A percentile compares a stretch with the other conserved stretches of the same genome.
Conservation (phyloP, 202 grass and related monocot species). For the Musa balbisiana region DNA sequence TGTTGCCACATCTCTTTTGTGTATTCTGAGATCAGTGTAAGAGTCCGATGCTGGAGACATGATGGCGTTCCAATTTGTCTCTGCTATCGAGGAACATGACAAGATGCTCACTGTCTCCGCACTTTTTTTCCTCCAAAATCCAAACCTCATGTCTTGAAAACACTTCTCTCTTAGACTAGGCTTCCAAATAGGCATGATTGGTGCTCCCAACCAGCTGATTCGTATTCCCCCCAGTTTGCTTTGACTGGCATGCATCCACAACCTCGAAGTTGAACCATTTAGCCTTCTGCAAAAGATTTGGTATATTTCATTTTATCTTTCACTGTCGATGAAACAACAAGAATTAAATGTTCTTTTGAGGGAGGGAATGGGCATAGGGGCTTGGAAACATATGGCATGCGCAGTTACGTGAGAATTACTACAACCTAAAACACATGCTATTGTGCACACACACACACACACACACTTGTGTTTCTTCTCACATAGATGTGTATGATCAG, state of each 20-base stretch:
- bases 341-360: too few relatives aligned
- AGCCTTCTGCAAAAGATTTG: too few relatives aligned
- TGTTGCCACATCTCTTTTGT: background rate
- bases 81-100: slow-evolving; percentile 14
- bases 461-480: too few relatives aligned
- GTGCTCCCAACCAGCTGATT: background rate
- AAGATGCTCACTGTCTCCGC: slow-evolving; percentile 11
- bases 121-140: background rate
- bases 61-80: slow-evolving; percentile 19
- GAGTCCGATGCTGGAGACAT: background rate
- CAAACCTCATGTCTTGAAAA: background rate
- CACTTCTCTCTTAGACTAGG: background rate
- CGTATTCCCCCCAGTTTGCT: background rate
- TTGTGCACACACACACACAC: too few relatives aligned
- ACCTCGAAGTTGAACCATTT: too few relatives aligned
- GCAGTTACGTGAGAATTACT: too few relatives aligned
- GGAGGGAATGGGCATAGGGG: too few relatives aligned
- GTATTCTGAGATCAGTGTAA: background rate
- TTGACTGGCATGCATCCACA: background rate
- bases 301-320: too few relatives aligned
- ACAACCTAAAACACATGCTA: too few relatives aligned
- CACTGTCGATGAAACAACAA: too few relatives aligned
- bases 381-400: too few relatives aligned
- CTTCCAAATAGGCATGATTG: background rate
- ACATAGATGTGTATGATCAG: too few relatives aligned